Evolutionary conservation across 148 eudicot genomes (phyloP).

Genomic region (Vaccinium macrocarpon): DNA sequence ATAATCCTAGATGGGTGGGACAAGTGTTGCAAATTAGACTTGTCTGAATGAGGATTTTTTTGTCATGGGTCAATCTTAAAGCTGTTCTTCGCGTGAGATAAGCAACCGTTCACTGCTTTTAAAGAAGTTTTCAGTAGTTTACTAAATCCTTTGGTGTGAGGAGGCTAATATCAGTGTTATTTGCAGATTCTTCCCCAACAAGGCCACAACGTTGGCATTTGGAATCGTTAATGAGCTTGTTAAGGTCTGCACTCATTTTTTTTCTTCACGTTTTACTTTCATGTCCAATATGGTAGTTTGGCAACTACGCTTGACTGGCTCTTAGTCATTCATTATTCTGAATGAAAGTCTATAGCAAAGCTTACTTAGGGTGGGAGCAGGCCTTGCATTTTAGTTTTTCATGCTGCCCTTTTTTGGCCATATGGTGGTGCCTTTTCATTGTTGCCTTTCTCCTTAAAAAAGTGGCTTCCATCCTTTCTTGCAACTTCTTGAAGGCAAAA

Average conservation of each 20-base stretch:
- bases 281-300: background rate
- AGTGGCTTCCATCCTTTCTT: background rate
- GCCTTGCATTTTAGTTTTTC: background rate
- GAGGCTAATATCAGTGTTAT: constrained; percentile 10
- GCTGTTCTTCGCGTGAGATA: background rate
- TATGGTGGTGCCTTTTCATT: background rate
- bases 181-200: constrained; percentile 87
- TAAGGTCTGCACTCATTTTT: constrained; percentile 41
- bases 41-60: background rate
- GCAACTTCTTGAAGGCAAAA: background rate
- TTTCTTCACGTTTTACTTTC: background rate
- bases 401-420: background rate
- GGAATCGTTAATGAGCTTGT: constrained; percentile 72
- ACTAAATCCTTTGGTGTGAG: background rate
- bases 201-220: constrained; percentile 65
- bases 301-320: background rate
- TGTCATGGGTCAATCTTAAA: background rate
- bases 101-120: background rate
- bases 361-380: background rate
- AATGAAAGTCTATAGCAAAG: background rate
- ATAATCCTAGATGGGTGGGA: background rate
- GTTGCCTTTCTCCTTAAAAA: background rate
- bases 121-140: background rate
- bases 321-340: background rate
- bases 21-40: background rate